Percentiles rank a stretch among this genome's conserved stretches.
Conservation (phyloP, 2,329 filamentous ascomycete genomes). For the Arthrinium puccinioides region DNA sequence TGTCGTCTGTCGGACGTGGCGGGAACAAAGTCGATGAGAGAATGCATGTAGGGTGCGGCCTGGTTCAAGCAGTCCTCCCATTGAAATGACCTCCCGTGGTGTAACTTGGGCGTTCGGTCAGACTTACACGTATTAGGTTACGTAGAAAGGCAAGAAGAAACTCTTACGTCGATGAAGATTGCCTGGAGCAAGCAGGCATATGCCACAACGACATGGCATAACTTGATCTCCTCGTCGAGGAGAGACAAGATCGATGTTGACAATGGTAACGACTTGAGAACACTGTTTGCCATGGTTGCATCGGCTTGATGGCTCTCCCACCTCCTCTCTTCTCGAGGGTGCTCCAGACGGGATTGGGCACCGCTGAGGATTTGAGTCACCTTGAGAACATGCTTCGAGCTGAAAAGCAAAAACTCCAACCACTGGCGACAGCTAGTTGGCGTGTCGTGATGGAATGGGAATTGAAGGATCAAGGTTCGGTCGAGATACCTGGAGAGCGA, state of each 20-base stretch:
- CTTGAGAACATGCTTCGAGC: background rate
- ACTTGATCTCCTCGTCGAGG: background rate
- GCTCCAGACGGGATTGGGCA: background rate
- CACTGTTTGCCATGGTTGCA: background rate
- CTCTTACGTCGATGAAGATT: background rate
- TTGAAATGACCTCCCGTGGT: background rate
- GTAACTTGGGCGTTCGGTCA: background rate
- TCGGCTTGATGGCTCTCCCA: background rate
- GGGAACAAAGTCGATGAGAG: background rate
- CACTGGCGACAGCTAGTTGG: no score
- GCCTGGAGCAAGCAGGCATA: background rate
- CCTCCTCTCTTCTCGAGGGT: background rate
- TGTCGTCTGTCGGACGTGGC: background rate
- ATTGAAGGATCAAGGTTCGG: no score
- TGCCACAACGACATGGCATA: background rate
- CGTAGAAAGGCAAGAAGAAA: background rate
- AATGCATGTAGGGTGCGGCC: background rate
- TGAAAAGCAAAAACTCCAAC: background rate
- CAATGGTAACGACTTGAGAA: background rate
- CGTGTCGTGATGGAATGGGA: no score
- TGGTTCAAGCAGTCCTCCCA: background rate
- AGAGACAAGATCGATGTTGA: background rate
- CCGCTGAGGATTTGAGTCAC: background rate
- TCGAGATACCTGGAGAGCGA: no score
- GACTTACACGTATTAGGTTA: background rate